Evolutionary conservation across 1,284 basidiomycete species (phyloP).

Genomic region (Puccinia sorghi): DNA sequence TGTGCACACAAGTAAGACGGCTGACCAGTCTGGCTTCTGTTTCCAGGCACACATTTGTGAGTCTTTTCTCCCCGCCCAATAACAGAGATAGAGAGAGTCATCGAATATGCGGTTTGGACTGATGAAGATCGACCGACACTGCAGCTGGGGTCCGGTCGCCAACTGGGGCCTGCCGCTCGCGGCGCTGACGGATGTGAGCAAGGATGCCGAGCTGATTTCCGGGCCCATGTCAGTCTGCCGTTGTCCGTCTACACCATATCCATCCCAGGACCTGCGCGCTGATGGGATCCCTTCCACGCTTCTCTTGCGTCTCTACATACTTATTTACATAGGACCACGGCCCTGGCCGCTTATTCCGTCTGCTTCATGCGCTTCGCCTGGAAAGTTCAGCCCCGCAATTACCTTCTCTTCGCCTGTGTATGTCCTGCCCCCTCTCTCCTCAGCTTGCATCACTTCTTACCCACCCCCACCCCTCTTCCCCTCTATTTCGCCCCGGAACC

Average conservation of each 20-base stretch:
- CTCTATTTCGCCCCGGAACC: background rate
- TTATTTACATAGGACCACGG: slow-evolving; percentile 65
- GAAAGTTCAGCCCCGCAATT: slow-evolving; percentile 87
- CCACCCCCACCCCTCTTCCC: background rate
- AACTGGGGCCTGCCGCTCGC: slow-evolving; percentile 96
- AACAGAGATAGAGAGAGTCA: no score
- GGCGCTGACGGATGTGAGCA: slow-evolving; percentile 75
- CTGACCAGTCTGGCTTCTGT: background rate
- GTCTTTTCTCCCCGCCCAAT: slow-evolving; percentile 59
- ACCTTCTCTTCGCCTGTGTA: slow-evolving; percentile 78
- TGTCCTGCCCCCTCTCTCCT: background rate
- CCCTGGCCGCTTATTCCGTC: slow-evolving; percentile 80
- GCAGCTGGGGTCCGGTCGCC: slow-evolving; percentile 67
- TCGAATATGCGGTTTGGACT: no score
- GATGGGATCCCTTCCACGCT: no score
- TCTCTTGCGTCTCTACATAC: background rate
- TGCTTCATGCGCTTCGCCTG: slow-evolving; percentile 97
- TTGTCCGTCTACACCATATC: background rate
- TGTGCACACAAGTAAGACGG: background rate
- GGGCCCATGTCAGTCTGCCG: slow-evolving; percentile 70
- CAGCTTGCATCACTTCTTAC: background rate
- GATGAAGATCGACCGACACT: background rate
- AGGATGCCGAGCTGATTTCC: slow-evolving; percentile 93
- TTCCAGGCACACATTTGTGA: slow-evolving; percentile 88
- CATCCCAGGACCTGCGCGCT: no score